phyloP scores from a whole-genome alignment of 2,329 filamentous ascomycete species.

The Colletotrichum echinochloae region DNA sequence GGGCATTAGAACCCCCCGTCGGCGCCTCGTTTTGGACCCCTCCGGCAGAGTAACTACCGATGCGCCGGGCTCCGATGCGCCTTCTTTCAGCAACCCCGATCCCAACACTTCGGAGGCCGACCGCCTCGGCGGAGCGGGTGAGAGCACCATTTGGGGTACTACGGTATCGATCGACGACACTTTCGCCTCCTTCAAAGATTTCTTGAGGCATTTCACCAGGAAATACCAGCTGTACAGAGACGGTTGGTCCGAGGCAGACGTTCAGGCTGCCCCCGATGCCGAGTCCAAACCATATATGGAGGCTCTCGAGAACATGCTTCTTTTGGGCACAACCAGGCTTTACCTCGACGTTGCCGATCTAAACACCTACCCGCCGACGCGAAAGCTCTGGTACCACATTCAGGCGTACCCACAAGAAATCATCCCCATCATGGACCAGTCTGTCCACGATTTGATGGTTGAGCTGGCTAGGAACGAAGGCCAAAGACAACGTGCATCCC shows the following conservation, averaged over 20 bases:
- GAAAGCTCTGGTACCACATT: constrained; percentile 95
- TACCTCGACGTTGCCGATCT: constrained; percentile 92
- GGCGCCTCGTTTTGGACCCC: constrained; percentile 71
- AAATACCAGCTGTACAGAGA: constrained; percentile 96
- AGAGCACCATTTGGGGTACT: constrained; percentile 94
- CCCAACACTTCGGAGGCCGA: constrained; percentile 94
- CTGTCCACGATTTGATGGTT: constrained; percentile 91
- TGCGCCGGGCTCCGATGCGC: constrained; percentile 64
- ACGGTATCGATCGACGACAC: constrained; percentile 95
- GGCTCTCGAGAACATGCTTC: constrained; percentile 90
- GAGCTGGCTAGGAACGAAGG: constrained; percentile 87
- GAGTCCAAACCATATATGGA: constrained; percentile 86
- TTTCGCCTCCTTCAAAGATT: constrained; percentile 89
- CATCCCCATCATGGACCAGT: constrained; percentile 95
- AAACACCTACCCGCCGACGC: constrained; percentile 90
- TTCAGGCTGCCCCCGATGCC: constrained; percentile 75
- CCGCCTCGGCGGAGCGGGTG: constrained; percentile 82
- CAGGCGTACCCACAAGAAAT: constrained; percentile 97
- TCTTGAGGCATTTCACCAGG: constrained; percentile 88
- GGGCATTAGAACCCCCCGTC: constrained; percentile 68
- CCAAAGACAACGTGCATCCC: constrained; percentile 73
- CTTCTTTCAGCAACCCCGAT: constrained; percentile 73
- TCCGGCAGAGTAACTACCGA: constrained; percentile 69
- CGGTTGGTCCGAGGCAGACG: constrained; percentile 83
- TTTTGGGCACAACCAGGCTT: constrained; percentile 84